phyloP scores from a whole-genome alignment of 768 basidiomycete genomes.

The Mycena amicta region DNA sequence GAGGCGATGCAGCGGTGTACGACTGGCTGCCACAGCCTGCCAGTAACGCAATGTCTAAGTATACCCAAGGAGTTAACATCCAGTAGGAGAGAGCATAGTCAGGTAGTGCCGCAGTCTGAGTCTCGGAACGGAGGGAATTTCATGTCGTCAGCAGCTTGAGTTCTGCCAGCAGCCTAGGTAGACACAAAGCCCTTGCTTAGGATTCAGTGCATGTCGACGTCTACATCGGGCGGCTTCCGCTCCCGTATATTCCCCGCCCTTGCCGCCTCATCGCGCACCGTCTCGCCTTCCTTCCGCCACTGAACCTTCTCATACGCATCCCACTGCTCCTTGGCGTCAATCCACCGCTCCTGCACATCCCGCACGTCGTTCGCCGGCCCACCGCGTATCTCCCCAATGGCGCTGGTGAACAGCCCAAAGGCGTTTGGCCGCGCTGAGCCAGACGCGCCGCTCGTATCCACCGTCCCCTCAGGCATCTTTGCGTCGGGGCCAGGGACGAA shows the following conservation, averaged over 20 bases:
- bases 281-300: conserved; percentile 78
- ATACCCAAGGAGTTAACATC: no score
- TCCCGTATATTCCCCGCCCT: conserved; percentile 34
- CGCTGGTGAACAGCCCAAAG: conserved; percentile 67
- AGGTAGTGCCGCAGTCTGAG: no score
- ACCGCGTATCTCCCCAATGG: conserved; percentile 57
- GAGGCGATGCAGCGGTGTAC: no score
- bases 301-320: conserved; percentile 78
- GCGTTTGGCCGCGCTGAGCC: conserved; percentile 60
- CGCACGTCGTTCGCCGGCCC: conserved; percentile 53
- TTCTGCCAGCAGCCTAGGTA: no score
- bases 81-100: no score
- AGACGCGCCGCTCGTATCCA: conserved; percentile 36
- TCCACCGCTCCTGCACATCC: conserved; percentile 92
- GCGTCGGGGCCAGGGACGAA: conserved; percentile 63
- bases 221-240: conserved; percentile 28
- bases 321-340: conserved; percentile 81
- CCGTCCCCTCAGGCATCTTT: conserved; percentile 18
- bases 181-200: no score
- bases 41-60: no score
- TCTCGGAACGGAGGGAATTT: no score
- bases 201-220: no score
- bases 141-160: no score
- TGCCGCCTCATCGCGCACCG: conserved; percentile 47
- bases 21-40: no score